phyloP scores from a whole-genome alignment of 2,329 filamentous ascomycete species.

The Macrophomina phaseolina region DNA sequence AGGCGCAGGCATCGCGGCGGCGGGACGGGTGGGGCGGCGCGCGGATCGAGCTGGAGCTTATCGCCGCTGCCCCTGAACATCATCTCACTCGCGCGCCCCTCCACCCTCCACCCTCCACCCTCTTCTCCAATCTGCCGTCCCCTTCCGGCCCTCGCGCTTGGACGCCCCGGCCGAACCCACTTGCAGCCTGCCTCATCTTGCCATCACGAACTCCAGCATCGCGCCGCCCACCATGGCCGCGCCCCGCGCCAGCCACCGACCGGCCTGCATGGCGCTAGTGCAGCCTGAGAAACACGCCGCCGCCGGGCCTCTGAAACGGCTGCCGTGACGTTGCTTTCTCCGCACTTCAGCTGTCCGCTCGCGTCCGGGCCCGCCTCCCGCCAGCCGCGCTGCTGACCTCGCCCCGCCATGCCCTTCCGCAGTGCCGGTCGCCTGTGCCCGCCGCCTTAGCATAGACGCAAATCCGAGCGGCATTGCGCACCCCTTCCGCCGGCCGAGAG shows the following conservation, averaged over 20 bases:
- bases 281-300: neutral
- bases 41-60: slow-evolving; percentile 11
- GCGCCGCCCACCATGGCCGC: neutral
- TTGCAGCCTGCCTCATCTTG: neutral
- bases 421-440: neutral
- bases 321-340: neutral
- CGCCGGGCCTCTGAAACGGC: neutral
- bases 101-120: neutral
- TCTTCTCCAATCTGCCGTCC: neutral
- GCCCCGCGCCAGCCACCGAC: neutral
- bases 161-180: neutral
- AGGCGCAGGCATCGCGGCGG: slow-evolving; percentile 3
- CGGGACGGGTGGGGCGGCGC: slow-evolving; percentile 13
- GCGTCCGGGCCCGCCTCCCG: slow-evolving; percentile 14
- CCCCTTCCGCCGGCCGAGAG: neutral
- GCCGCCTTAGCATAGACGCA: neutral
- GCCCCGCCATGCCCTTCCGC: neutral
- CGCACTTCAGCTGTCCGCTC: neutral
- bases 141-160: neutral
- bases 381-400: neutral
- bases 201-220: neutral
- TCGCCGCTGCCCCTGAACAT: slow-evolving; percentile 19
- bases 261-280: neutral
- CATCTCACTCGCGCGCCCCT: neutral
- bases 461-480: neutral